phyloP scores from a whole-genome alignment of 208 protist species.

The Wallacemonas rigidus region DNA sequence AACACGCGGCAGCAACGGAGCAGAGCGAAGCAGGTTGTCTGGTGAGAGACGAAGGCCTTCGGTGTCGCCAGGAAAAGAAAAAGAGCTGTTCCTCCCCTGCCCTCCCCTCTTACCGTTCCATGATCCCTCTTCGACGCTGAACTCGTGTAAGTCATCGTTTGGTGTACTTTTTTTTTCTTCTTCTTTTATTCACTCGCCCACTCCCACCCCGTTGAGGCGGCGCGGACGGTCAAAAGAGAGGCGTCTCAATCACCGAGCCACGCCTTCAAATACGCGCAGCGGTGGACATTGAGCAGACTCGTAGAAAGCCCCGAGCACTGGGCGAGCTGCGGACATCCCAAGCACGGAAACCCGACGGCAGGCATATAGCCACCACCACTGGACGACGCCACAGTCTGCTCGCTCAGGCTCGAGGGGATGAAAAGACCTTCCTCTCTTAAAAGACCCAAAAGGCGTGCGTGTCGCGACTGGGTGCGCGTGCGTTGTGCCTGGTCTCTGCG shows the following conservation, averaged over 20 bases:
- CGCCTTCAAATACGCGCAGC: slow-evolving; percentile 57
- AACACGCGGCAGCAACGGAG: too few relatives aligned
- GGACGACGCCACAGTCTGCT: slow-evolving; percentile 1
- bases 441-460: neutral
- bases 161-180: too few relatives aligned
- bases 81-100: too few relatives aligned
- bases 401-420: slow-evolving; percentile 14
- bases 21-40: too few relatives aligned
- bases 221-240: neutral
- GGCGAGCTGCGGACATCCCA: slow-evolving; percentile 74
- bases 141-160: too few relatives aligned
- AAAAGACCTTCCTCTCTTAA: slow-evolving; percentile 16
- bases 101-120: too few relatives aligned
- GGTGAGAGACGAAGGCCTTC: too few relatives aligned
- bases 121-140: too few relatives aligned
- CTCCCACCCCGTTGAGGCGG: too few relatives aligned
- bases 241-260: slow-evolving; percentile 44
- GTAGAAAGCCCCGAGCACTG: slow-evolving; percentile 43
- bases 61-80: too few relatives aligned
- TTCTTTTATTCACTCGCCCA: too few relatives aligned
- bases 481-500: neutral
- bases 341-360: slow-evolving; percentile 71
- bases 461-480: neutral
- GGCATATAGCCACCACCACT: slow-evolving; percentile 57
- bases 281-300: slow-evolving; percentile 60